Evolutionary conservation across 352 stramenopile genomes (phyloP), one percentile per base, ranked within the genome.

Genomic region (Pythium pyrilobum): DNA sequence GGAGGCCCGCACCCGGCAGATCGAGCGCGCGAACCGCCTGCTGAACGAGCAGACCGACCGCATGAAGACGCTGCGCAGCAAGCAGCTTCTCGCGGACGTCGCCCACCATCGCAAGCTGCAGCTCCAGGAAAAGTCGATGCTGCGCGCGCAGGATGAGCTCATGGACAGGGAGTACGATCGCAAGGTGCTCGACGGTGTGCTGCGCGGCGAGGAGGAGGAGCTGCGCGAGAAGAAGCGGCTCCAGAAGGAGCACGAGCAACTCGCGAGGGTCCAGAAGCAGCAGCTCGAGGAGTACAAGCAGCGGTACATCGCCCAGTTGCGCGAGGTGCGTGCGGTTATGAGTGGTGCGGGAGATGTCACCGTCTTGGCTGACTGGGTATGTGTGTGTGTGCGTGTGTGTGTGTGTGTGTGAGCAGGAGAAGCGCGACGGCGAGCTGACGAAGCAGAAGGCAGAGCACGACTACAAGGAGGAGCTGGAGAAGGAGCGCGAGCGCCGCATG

Each of bases 11-110:
- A 86, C 75, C 1, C 76, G 87, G 52, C 85, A 94, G 36, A 96
- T 97, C 60, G 77, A 88, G 62, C 71, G 76, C 20, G 89, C 90
- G 3, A 96, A 96, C 39, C 62, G 67, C 2, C 59, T 94, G 39
- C 70, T 97, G 5, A 97, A 96, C 58, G 87, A 96, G 51, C 83
- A 97, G 38, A 97, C 87, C 3, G 89, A 96, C 56, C 92, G 89
- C 52, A 96, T 96, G 77, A 97, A 97, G 71, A 87, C 81, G 5
- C 62, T 97, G 27, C 65, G 85, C 1, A 89, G 72, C 46, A 92
- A 96, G 63, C 73, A 96, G 46, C 59, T 96, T 12, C 70, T 96
- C 18, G 59, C 73, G 0, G 90, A 97, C 29, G 87, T 94, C n/a
- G 59, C 96, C 15, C 73, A 93, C 46, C 80, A 96, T 38, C 75